phyloP scores from a whole-genome alignment of 352 stramenopile genomes.

The Phytophthora foliorum region DNA sequence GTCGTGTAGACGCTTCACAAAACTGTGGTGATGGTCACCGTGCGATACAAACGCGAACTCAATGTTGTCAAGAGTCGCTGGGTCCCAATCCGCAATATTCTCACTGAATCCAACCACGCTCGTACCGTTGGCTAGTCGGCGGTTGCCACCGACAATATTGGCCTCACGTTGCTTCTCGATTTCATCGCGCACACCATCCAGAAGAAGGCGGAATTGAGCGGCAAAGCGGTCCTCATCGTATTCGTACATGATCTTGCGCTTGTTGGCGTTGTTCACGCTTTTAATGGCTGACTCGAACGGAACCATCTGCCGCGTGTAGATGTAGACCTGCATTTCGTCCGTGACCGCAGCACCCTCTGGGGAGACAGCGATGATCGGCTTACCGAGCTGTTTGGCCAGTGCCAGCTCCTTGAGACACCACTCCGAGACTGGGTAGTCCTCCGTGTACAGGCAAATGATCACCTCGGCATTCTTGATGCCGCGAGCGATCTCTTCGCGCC shows the following conservation, averaged over 20 bases:
- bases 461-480: conserved; percentile 82
- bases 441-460: conserved; percentile 78
- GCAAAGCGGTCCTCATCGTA: conserved; percentile 72
- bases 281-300: conserved; percentile 81
- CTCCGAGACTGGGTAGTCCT: conserved; percentile 77
- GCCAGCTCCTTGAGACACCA: conserved; percentile 88
- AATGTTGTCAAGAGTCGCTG: conserved; percentile 38
- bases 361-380: conserved; percentile 75
- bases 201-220: conserved; percentile 66
- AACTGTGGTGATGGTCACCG: conserved; percentile 72
- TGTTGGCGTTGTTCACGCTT: conserved; percentile 61
- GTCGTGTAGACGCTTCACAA: conserved; percentile 71
- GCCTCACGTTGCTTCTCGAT: conserved; percentile 76
- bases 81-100: conserved; percentile 53
- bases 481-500: conserved; percentile 84
- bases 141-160: conserved; percentile 48
- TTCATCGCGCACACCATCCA: conserved; percentile 82
- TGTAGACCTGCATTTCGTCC: conserved; percentile 86
- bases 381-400: conserved; percentile 74
- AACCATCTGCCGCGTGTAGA: conserved; percentile 88
- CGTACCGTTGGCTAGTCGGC: conserved; percentile 38
- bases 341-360: conserved; percentile 64
- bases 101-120: conserved; percentile 39
- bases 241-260: conserved; percentile 69
- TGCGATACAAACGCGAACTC: conserved; percentile 81